phyloP scores from a whole-genome alignment of 768 basidiomycete species.

The Calvatia gigantea region DNA sequence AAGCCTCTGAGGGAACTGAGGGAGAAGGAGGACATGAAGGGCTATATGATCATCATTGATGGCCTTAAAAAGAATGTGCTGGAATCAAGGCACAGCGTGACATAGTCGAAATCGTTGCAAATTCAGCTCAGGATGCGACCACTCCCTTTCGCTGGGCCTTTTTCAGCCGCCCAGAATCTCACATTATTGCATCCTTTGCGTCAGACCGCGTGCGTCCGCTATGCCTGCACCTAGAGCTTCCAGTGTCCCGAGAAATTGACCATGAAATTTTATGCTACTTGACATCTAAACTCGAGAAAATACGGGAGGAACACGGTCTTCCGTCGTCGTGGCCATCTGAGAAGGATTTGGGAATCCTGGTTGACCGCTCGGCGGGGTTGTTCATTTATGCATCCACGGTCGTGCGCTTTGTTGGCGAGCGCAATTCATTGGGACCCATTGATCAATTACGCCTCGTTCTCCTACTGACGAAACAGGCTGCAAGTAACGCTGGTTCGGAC shows the following conservation, averaged over 20 bases:
- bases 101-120: neutral
- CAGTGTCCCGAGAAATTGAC: constrained; percentile 5
- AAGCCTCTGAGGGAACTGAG: neutral
- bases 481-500: neutral
- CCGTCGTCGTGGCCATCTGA: constrained; percentile 11
- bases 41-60: neutral
- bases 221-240: constrained; percentile 1
- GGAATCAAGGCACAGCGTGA: neutral
- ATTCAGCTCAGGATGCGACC: neutral
- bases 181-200: constrained; percentile 5
- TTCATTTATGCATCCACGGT: constrained; percentile 8
- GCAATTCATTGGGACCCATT: neutral
- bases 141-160: neutral
- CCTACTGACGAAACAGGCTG: neutral
- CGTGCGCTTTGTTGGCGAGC: constrained; percentile 11
- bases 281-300: constrained; percentile 1
- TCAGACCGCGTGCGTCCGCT: neutral
- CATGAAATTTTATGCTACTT: constrained; percentile 11
- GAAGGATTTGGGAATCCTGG: neutral
- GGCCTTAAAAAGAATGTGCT: too few species aligned
- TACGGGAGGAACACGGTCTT: neutral
- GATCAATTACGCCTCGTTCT: neutral
- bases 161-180: neutral
- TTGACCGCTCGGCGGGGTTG: neutral
- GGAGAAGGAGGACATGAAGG: neutral